Percentiles rank a stretch among this genome's conserved stretches.
Evolutionary conservation across 768 basidiomycete species (phyloP).

Genomic region (Calocybe indica): DNA sequence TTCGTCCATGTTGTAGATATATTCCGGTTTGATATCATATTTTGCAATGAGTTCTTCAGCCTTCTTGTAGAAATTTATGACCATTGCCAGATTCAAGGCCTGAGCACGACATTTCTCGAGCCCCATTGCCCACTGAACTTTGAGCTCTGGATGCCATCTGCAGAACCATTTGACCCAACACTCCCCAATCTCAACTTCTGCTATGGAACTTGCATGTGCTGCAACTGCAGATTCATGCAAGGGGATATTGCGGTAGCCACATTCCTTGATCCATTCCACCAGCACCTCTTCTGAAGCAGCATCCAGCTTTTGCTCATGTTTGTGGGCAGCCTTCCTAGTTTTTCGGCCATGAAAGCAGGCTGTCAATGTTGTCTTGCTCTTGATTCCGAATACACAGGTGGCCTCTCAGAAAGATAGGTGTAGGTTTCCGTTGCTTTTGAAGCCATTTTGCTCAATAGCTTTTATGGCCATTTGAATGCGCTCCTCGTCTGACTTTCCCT

Average conservation of each 20-base stretch:
- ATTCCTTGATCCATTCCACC: constrained; percentile 16
- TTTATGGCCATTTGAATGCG: constrained; percentile 3
- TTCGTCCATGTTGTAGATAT: too few species aligned
- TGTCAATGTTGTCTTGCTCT: constrained; percentile 1
- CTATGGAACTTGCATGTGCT: constrained; percentile 11
- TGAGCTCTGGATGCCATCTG: constrained; percentile 16
- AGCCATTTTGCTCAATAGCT: not conserved
- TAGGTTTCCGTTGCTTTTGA: not conserved
- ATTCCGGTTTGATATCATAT: too few species aligned
- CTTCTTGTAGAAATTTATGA: constrained; percentile 2
- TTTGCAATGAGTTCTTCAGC: constrained; percentile 2
- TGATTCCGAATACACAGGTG: constrained; percentile 2
- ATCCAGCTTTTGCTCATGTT: constrained; percentile 11
- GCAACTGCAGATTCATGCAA: constrained; percentile 8
- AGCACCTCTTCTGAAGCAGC: constrained; percentile 16
- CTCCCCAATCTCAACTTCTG: constrained; percentile 5
- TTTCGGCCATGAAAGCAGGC: not conserved
- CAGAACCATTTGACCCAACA: constrained; percentile 12
- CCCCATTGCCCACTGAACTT: constrained; percentile 12
- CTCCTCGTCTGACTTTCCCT: constrained; percentile 2
- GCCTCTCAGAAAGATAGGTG: constrained; percentile 2
- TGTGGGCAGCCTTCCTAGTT: constrained; percentile 8
- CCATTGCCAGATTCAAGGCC: constrained; percentile 12
- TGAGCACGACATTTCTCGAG: constrained; percentile 19
- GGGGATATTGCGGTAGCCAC: constrained; percentile 12